Conservation (phyloP, 2,329 filamentous ascomycete species). For the Thielaviopsis ethacetica region DNA sequence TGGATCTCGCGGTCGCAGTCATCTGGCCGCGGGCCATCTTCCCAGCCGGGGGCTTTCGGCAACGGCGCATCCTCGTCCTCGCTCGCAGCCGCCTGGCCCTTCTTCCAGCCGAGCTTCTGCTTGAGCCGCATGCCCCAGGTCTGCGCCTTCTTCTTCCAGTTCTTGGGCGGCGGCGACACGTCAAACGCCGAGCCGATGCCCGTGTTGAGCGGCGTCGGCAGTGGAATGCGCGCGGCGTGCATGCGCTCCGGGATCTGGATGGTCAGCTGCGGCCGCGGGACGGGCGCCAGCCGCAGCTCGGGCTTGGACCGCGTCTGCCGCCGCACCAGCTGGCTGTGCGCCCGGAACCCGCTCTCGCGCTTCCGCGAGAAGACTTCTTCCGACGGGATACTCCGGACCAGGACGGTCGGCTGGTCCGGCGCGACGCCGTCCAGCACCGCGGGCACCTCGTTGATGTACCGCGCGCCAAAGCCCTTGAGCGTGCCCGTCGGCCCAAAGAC, state of each 20-base stretch:
- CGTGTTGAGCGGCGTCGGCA: conserved; percentile 3
- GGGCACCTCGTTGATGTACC: not conserved
- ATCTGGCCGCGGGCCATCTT: not conserved
- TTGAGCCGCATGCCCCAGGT: conserved; percentile 5
- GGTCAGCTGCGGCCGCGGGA: not conserved
- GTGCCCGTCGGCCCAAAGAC: not conserved
- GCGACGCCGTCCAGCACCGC: not conserved
- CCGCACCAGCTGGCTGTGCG: not conserved
- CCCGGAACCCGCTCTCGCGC: not conserved
- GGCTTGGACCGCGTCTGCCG: not conserved
- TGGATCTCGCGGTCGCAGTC: not conserved
- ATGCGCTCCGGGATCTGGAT: conserved; percentile 3
- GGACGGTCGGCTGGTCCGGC: not conserved
- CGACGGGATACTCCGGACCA: conserved; percentile 2
- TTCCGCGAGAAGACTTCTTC: conserved; percentile 1
- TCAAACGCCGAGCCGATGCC: conserved; percentile 7
- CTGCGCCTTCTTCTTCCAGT: conserved; percentile 4
- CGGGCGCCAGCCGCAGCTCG: not conserved
- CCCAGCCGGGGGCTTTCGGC: not conserved
- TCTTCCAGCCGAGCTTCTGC: not conserved
- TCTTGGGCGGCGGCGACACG: conserved; percentile 5
- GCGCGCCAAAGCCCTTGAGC: not conserved
- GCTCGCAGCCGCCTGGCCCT: not conserved
- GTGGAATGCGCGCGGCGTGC: not conserved
- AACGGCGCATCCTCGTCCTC: not conserved